Base-by-base conservation (phyloP, 208 protist genomes). In the Wallacemonas rigidus region DNA sequence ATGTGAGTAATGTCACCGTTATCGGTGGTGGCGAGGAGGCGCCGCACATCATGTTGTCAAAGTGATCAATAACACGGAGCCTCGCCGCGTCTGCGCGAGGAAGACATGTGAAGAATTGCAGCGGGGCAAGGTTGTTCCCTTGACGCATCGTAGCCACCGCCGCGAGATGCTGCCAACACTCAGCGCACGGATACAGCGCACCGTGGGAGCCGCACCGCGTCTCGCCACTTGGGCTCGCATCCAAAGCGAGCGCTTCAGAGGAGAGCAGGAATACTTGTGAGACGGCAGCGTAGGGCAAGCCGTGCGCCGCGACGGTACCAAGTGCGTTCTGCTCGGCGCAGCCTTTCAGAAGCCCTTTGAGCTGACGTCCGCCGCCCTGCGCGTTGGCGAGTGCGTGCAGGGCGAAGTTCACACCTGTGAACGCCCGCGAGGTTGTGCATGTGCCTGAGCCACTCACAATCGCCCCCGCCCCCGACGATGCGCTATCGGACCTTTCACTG, bases 251-350 rank as follows among this genome's bases (percentile, higher is more conserved):
- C 9, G 56, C 56, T 7, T 62, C 56, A n/a, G 74, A 68, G 35
- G 81, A 74, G 39, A 68, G 70, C 35, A 96, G 71, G 64, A 93
- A 94, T 3, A 94, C 75, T 41, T 81, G 73, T 0, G 79, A 72
- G 26, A 94, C 72, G 26, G 73, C 43, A 0, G 73, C 53, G 58
- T 94, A 96, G 4, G 79, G 70, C 4, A 86, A 60, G 3, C 92
- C 92, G 53, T 79, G 76, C 40, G 92, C 92, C 0, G 92, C 92
- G 9, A 88, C 81, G 1, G 85, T 82, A 2, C 92, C 92, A 40
- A 96, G 80, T 14, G 88, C 86, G 73, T 96, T 96, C 69, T 96
- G 92, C 83, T 96, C 92, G 7, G 92, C 92, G 63, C 92, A 96
- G 2, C 92, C 92, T 54, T 87, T 90, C 61, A 96, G 77, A 45